phyloP scores from a whole-genome alignment of 1,284 basidiomycete species.

The Puccinia hordei region DNA sequence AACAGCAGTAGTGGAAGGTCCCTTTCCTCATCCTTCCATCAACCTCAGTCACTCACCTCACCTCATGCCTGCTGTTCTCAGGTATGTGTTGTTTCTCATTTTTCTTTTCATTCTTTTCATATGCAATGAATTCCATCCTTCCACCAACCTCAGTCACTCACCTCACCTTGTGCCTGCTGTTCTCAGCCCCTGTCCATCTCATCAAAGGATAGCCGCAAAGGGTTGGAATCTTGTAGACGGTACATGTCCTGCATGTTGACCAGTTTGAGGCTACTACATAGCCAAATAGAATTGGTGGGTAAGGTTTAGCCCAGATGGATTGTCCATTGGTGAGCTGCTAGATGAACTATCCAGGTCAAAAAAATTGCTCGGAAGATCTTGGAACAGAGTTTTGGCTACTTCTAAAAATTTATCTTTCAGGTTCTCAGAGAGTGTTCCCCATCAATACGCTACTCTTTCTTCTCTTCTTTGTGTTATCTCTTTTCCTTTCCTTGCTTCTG shows the following conservation, averaged over 20 bases:
- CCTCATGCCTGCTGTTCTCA: neutral
- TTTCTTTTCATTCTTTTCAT: neutral
- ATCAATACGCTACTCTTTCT: too few species aligned
- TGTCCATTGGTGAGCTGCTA: neutral
- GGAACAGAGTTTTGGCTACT: constrained; percentile 27
- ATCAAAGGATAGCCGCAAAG: constrained; percentile 14
- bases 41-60: neutral
- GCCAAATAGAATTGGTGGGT: constrained; percentile 35
- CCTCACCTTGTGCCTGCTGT: neutral
- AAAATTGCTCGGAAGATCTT: constrained; percentile 33
- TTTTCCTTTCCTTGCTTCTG: too few species aligned
- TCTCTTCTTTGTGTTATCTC: too few species aligned
- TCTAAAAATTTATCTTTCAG: too few species aligned
- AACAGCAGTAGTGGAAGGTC: neutral
- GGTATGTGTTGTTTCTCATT: neutral
- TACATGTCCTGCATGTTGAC: constrained; percentile 19
- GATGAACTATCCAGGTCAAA: constrained; percentile 13
- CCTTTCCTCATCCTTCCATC: neutral
- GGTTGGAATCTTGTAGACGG: constrained; percentile 13
- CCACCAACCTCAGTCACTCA: neutral
- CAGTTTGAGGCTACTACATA: constrained; percentile 28
- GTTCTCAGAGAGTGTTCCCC: too few species aligned
- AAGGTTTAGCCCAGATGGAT: constrained; percentile 19
- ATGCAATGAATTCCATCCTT: neutral
- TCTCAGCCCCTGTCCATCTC: neutral